A percentile compares a stretch with the other conserved stretches of the same genome.
phyloP scores from a whole-genome alignment of 805 yeast genomes.

The Blastobotrys mokoenaii region DNA sequence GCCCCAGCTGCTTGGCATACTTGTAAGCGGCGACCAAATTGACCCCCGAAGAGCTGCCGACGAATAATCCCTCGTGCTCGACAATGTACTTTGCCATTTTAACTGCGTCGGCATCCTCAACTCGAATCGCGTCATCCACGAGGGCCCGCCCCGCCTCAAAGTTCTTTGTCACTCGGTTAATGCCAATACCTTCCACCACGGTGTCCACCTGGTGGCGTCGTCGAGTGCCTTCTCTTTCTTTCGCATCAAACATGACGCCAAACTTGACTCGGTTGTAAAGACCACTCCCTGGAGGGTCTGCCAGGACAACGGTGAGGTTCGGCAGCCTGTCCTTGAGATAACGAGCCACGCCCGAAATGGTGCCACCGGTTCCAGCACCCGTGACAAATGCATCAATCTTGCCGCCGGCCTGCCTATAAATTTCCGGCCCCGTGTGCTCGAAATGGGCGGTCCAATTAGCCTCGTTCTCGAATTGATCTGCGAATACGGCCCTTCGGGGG shows the following conservation, averaged over 20 bases:
- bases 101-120: conserved; percentile 70
- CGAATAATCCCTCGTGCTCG: conserved; percentile 77
- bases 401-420: conserved; percentile 63
- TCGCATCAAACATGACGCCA: conserved; percentile 90
- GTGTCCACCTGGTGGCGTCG: conserved; percentile 97
- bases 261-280: conserved; percentile 72
- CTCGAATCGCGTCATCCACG: conserved; percentile 74
- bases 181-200: conserved; percentile 85
- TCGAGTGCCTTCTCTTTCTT: conserved; percentile 87
- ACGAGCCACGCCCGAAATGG: conserved; percentile 83
- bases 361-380: conserved; percentile 97
- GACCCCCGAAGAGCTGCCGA: conserved; percentile 90
- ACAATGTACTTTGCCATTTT: conserved; percentile 82
- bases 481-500: conserved; percentile 61
- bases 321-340: conserved; percentile 50
- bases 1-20: conserved; percentile 41
- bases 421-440: conserved; percentile 84
- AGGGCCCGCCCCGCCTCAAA: conserved; percentile 59
- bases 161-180: conserved; percentile 79
- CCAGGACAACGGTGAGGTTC: conserved; percentile 49
- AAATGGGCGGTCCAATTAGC: conserved; percentile 84
- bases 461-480: conserved; percentile 92
- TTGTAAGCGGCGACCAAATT: conserved; percentile 84
- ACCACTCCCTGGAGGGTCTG: conserved; percentile 97
- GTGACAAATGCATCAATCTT: conserved; percentile 68